Evolutionary conservation across 2,329 filamentous ascomycete species (phyloP), one percentile per base, ranked within the genome.

Genomic region (Colletotrichum viniferum): DNA sequence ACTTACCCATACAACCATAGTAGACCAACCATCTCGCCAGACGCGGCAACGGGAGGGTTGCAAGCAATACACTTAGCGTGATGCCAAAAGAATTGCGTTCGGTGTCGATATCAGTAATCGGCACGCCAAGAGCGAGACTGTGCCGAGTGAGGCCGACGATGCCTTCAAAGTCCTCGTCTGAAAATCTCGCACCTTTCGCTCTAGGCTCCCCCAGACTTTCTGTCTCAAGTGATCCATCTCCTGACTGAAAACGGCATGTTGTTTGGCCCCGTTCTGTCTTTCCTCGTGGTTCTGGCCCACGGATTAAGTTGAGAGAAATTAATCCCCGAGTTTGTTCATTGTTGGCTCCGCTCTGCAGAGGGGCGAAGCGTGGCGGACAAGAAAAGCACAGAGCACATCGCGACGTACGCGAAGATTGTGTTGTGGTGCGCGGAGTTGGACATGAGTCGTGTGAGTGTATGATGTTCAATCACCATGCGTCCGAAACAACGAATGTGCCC

Each of bases 271-370:
- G 38, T 62, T 32, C 55, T 69, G 32, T 32, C 56, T 55, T 6
- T 34, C 26, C 55, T 62, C 52, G 60, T 60, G 66, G 48, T 38
- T 52, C 73, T 18, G 34, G 69, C 28, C 28, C 26, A 34, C n/a
- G 62, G 61, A 64, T 63, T 66, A 24, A 75, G 69, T 75, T 73
- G 68, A 18, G 36, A 52, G 55, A 71, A 56, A 71, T 62, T 71
- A 74, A 62, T 67, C 55, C 68, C 72, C 72, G 72, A 67, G 18
- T 71, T 67, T 52, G 32, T 48, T 55, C 64, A 68, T 18, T 38
- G 52, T 38, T 18, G 68, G 61, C 68, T 74, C 63, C 69, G 56
- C 58, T 63, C 62, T 67, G 62, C 34, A 52, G 73, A 73, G 73
- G 63, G 73, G 58, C 68, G 16, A 68, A 9, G 30, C 48, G 24